Conservation (phyloP, 768 basidiomycete genomes). For the Mycena galopus region DNA sequence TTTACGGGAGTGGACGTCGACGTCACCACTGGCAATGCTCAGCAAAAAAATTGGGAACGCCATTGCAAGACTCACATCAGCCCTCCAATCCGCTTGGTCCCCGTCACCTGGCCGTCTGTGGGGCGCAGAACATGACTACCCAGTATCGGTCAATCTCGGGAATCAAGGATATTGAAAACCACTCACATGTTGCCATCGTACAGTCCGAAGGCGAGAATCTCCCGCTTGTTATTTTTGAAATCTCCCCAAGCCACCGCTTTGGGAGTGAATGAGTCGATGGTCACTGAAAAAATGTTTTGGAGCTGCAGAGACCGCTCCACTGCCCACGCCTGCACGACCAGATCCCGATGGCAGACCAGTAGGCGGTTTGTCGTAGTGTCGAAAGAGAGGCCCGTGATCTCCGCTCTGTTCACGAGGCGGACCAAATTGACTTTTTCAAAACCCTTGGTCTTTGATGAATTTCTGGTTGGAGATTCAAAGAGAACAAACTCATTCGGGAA, state of each 20-base stretch:
- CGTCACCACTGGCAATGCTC: conserved; percentile 23
- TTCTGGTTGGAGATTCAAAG: not conserved
- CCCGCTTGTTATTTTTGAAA: conserved; percentile 7
- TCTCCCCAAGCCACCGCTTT: conserved; percentile 32
- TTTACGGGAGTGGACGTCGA: conserved; percentile 16
- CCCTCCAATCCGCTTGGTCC: conserved; percentile 14
- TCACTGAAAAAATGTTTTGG: conserved; percentile 20
- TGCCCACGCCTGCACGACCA: conserved; percentile 25
- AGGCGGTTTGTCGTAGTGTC: conserved; percentile 35
- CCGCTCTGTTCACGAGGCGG: conserved; percentile 17
- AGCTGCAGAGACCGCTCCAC: conserved; percentile 1
- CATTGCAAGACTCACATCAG: conserved; percentile 23
- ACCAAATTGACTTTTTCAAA: conserved; percentile 29
- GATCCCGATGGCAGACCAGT: conserved; percentile 25
- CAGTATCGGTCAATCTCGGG: not conserved
- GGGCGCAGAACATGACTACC: conserved; percentile 10
- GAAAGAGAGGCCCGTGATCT: conserved; percentile 36
- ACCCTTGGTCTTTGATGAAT: not conserved
- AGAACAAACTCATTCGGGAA: not conserved
- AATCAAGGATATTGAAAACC: not conserved
- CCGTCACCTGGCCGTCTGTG: not conserved
- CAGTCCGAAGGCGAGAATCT: conserved; percentile 31
- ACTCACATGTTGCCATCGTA: conserved; percentile 36
- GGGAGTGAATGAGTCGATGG: conserved; percentile 24
- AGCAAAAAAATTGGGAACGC: not conserved